Conservation (phyloP, 2,329 filamentous ascomycete genomes). For the Amauroascus niger region DNA sequence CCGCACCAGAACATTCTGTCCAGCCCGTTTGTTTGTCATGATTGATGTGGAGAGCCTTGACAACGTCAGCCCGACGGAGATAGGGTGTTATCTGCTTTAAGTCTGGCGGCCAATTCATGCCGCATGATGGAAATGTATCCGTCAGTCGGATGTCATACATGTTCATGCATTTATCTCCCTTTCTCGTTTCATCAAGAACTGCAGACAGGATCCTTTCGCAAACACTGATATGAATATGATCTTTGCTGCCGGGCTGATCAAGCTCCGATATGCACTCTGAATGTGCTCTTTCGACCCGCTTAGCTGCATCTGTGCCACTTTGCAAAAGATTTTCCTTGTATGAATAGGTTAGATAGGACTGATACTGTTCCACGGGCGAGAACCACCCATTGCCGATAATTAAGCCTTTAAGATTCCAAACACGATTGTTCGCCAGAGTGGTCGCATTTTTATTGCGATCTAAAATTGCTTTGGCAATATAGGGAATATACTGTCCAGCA, state of each 20-base stretch:
- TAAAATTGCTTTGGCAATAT: conserved; percentile 85
- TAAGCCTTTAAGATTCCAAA: conserved; percentile 74
- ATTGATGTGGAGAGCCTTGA: conserved; percentile 71
- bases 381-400: conserved; percentile 98
- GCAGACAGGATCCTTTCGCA: conserved; percentile 72
- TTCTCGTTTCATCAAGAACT: conserved; percentile 57
- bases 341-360: conserved; percentile 70
- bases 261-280: conserved; percentile 56
- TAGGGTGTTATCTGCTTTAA: conserved; percentile 69
- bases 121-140: conserved; percentile 73
- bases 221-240: conserved; percentile 55
- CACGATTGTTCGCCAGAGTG: conserved; percentile 30
- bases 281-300: conserved; percentile 58
- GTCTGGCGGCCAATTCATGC: conserved; percentile 97
- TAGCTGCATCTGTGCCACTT: conserved; percentile 54
- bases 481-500: conserved; percentile 92
- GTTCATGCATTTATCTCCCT: conserved; percentile 61
- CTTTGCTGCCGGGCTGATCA: conserved; percentile 48
- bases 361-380: conserved; percentile 79
- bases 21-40: conserved; percentile 75
- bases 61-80: conserved; percentile 70
- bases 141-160: conserved; percentile 93
- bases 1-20: conserved; percentile 77
- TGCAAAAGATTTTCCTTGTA: conserved; percentile 66
- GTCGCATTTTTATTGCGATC: conserved; percentile 64